Conservation (phyloP, 176 grass and related monocot genomes). For the barley (Hordeum vulgare) region MorexV3_pseudomolecules_assembly NC_058519.1:447577933-447578432, state of each 20-base stretch:
- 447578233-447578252: conserved; percentile 73
- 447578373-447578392: not conserved
- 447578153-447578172: not conserved
- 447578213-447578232: conserved; percentile 53
- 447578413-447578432: conserved; percentile 40
- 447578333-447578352: conserved; percentile 7
- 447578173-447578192: not conserved
- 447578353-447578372: conserved; percentile 12
- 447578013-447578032: not conserved
- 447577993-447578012: not conserved
- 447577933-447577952: not conserved
- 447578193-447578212: conserved; percentile 21
- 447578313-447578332: not conserved
- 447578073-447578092: no score
- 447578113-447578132: not conserved
- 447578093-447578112: not conserved
- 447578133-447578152: not conserved
- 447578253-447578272: conserved; percentile 79
- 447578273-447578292: conserved; percentile 87
- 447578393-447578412: conserved; percentile 9
- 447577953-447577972: not conserved
- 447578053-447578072: not conserved
- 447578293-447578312: conserved; percentile 1
- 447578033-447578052: not conserved
- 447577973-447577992: not conserved